These are phyloP conservation scores for Penicillium verrucosum DNA, from an alignment of 2,329 filamentous ascomycete genomes.

Conservation along the genomic window DNA sequence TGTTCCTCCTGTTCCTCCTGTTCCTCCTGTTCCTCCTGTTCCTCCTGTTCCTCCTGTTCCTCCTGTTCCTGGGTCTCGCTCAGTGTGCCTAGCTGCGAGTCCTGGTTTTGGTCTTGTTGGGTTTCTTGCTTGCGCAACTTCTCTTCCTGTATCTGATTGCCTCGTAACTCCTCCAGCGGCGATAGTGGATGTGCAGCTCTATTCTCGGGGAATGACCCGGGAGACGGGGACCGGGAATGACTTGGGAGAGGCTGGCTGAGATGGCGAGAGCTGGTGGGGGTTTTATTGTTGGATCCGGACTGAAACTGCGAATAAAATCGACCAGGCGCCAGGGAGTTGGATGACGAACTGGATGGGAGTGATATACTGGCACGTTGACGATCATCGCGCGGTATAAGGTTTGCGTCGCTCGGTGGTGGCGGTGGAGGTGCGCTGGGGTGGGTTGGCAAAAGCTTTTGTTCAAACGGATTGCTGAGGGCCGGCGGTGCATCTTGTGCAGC, in stretches of 20 bases:
- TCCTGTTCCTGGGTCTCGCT: neutral
- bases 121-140: neutral
- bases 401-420: neutral
- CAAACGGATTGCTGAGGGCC: neutral
- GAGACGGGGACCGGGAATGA: neutral
- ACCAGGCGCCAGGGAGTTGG: conserved; percentile 1
- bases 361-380: conserved; percentile 10
- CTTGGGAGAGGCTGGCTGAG: conserved; percentile 6
- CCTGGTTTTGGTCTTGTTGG: neutral
- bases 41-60: neutral
- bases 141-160: neutral
- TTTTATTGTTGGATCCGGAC: neutral
- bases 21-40: neutral
- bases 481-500: neutral
- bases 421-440: neutral
- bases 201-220: conserved; percentile 4
- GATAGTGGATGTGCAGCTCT: conserved; percentile 1
- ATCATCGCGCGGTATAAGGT: neutral
- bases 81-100: neutral
- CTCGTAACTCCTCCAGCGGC: neutral
- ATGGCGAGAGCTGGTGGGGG: neutral
- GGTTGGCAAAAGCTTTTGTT: neutral
- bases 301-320: conserved; percentile 19
- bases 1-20: neutral
- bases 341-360: conserved; percentile 2